phyloP scores from a whole-genome alignment of 2,329 filamentous ascomycete species.

The Plenodomus lindquistii region DNA sequence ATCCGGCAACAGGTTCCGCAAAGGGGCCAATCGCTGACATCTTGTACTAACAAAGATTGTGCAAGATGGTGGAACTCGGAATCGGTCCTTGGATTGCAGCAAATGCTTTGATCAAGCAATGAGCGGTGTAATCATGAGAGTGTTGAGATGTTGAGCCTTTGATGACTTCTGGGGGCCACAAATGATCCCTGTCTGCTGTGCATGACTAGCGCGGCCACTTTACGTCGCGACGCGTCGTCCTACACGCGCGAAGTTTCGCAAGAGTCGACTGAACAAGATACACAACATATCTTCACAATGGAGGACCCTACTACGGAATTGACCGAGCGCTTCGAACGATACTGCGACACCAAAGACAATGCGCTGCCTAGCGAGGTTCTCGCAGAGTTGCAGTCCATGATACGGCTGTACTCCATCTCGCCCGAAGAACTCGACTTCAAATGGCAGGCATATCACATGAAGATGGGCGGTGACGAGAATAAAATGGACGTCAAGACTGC shows the following conservation, averaged over 20 bases:
- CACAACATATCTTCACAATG: conserved; percentile 44
- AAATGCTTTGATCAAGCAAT: neutral
- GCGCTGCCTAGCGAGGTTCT: conserved; percentile 76
- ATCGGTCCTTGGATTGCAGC: neutral
- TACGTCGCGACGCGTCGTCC: conserved; percentile 33
- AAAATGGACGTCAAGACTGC: conserved; percentile 71
- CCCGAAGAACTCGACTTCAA: conserved; percentile 94
- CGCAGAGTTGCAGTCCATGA: conserved; percentile 80
- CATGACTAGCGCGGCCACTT: neutral
- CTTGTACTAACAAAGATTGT: neutral
- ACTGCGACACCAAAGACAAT: conserved; percentile 52
- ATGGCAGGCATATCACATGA: conserved; percentile 98
- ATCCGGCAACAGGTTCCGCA: conserved; percentile 49
- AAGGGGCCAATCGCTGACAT: conserved; percentile 41
- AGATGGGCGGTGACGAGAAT: conserved; percentile 82
- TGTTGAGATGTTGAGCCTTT: conserved; percentile 3
- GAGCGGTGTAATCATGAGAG: neutral
- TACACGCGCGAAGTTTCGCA: conserved; percentile 14
- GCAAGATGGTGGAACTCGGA: neutral
- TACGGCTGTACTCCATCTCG: conserved; percentile 78
- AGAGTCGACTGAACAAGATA: conserved; percentile 6
- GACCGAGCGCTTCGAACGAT: conserved; percentile 66
- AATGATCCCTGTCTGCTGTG: neutral
- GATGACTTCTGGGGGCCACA: neutral
- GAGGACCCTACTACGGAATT: conserved; percentile 57